Evolutionary conservation across 768 basidiomycete species (phyloP).

Genomic region (Heimioporus sp.): DNA sequence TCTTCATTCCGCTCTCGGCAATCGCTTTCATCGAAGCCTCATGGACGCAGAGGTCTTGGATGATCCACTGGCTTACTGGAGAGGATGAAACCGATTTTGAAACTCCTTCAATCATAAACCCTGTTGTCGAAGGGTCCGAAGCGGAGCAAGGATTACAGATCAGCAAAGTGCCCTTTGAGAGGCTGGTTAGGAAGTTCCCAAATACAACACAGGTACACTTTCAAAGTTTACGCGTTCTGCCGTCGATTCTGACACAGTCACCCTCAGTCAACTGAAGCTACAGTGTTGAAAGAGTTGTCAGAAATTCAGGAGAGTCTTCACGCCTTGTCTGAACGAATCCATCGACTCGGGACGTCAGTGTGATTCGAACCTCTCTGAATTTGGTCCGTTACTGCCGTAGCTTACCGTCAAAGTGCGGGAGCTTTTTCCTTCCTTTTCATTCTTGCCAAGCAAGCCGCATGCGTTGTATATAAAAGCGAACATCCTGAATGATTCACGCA

Average conservation of each 20-base stretch:
- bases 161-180: constrained; percentile 65
- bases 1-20: constrained; percentile 71
- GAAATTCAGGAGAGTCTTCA: constrained; percentile 47
- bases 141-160: constrained; percentile 59
- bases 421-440: background rate
- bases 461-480: background rate
- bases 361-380: background rate
- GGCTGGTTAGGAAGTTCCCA: constrained; percentile 70
- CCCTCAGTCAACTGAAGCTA: constrained; percentile 64
- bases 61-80: constrained; percentile 64
- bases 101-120: constrained; percentile 53
- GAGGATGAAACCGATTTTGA: constrained; percentile 60
- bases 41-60: constrained; percentile 55
- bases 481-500: constrained; percentile 1
- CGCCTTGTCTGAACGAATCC: constrained; percentile 36
- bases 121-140: constrained; percentile 55
- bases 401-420: constrained; percentile 1
- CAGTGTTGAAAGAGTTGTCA: constrained; percentile 62
- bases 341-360: constrained; percentile 21
- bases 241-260: constrained; percentile 2
- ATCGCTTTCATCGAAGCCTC: constrained; percentile 77
- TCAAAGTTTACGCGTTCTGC: background rate
- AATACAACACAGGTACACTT: constrained; percentile 64
- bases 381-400: background rate
- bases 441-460: background rate